Evolutionary conservation across 176 grass and related monocot genomes (phyloP), one percentile per base, ranked within the genome.

Genomic region (Thalia dealbata): DNA sequence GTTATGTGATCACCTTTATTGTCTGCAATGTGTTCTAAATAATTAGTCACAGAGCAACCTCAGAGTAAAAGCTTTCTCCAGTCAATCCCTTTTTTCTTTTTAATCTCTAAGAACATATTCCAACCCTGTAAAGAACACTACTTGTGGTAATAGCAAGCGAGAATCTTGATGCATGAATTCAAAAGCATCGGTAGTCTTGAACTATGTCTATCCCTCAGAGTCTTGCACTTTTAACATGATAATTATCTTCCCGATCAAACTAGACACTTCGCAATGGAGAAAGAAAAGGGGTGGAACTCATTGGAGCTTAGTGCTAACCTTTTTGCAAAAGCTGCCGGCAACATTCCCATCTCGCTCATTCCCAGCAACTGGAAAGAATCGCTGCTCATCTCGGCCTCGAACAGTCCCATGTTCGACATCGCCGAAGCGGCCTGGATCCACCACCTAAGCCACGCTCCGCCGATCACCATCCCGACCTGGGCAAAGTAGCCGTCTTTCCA

Each of bases 401-500:
- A 97, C 64, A 97, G 76, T 7, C 95, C 95, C 90, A 97, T 97
- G 71, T 97, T 97, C n/a, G 95, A 97, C 85, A 97, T 84, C 66
- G 95, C 90, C 0, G 95, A 87, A 15, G 95, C 87, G 41, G 74
- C 84, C 79, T 97, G 95, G 77, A 97, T 88, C 95, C 95, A 97
- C 13, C 89, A 73, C 38, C 86, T 78, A n/a, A 97, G 83, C 95
- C 95, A 97, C 0, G 78, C 56, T 18, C 93, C 93, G 0, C 93
- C 93, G 14, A 97, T 92, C 52, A 79, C 59, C 46, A 77, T 44
- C 32, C 89, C 93, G 26, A 97, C 83, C 73, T 84, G 80, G 8
- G 93, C 84, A 79, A 97, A 97, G 84, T 90, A 97, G 19, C 93
- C 93, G 48, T 90, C 87, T 3, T 82, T 97, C 93, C 93, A 97